Percentiles rank a stretch among this genome's conserved stretches.
phyloP scores from a whole-genome alignment of 352 stramenopile genomes.

The Pythium grandisporangium region DNA sequence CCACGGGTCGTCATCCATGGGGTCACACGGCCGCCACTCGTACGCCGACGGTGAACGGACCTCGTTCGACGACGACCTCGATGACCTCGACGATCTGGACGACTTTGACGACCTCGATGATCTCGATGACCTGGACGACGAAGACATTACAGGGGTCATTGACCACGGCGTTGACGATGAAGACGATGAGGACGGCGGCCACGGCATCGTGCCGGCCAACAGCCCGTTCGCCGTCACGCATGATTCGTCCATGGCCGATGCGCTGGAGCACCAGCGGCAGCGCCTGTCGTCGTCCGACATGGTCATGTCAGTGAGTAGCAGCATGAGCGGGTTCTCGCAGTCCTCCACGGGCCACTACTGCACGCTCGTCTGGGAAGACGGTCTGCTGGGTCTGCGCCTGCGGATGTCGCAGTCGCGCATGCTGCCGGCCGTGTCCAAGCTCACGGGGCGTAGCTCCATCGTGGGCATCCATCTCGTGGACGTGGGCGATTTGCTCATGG shows the following conservation, averaged over 20 bases:
- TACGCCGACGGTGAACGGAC: slow-evolving; percentile 7
- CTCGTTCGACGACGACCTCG: slow-evolving; percentile 27
- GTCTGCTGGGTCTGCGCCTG: slow-evolving; percentile 60
- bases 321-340: slow-evolving; percentile 48
- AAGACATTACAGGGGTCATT: slow-evolving; percentile 15
- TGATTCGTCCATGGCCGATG: slow-evolving; percentile 55
- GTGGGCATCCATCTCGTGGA: slow-evolving; percentile 81
- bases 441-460: slow-evolving; percentile 81
- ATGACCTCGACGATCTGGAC: slow-evolving; percentile 58
- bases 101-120: slow-evolving; percentile 26
- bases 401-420: slow-evolving; percentile 75
- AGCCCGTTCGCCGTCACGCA: slow-evolving; percentile 14
- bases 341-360: slow-evolving; percentile 56
- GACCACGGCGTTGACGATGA: slow-evolving; percentile 7
- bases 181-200: slow-evolving; percentile 1
- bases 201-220: slow-evolving; percentile 6
- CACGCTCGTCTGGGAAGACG: slow-evolving; percentile 78
- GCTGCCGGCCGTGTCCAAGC: slow-evolving; percentile 74
- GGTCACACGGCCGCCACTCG: no score
- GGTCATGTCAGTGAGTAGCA: slow-evolving; percentile 52
- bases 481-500: slow-evolving; percentile 68
- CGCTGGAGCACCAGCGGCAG: slow-evolving; percentile 41
- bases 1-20: no score
- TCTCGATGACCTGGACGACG: slow-evolving; percentile 24
- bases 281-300: slow-evolving; percentile 67